Percentiles rank a stretch among this genome's conserved stretches.
Evolutionary conservation across 345 rosid genomes (phyloP).

Genomic region (Kernera saxatilis): DNA sequence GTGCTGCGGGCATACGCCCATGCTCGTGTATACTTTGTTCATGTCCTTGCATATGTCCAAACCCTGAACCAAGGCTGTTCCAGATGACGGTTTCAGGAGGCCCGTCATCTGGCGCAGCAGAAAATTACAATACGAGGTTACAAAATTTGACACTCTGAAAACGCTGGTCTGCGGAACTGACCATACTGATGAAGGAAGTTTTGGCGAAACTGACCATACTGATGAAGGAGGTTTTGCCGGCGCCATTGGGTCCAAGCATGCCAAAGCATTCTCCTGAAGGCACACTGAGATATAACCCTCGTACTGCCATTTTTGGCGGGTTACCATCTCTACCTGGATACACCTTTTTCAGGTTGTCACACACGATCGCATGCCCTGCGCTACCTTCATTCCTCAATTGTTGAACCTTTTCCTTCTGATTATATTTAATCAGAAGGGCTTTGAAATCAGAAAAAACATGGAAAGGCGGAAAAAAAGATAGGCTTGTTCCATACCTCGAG

Average conservation of each 20-base stretch:
- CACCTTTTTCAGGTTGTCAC: constrained; percentile 71
- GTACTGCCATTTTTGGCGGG: constrained; percentile 75
- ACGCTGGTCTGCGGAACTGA: neutral
- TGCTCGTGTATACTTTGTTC: constrained; percentile 72
- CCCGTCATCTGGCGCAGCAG: constrained; percentile 69
- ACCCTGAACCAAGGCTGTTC: constrained; percentile 76
- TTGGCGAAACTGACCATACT: constrained; percentile 55
- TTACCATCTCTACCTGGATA: constrained; percentile 92
- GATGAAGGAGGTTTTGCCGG: constrained; percentile 93
- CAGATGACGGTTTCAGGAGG: constrained; percentile 70
- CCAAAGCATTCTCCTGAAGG: constrained; percentile 93
- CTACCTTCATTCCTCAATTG: constrained; percentile 52
- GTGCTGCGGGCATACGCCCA: constrained; percentile 97
- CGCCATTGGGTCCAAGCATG: constrained; percentile 97
- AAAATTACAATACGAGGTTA: neutral
- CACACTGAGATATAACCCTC: constrained; percentile 80
- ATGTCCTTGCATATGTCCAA: constrained; percentile 62
- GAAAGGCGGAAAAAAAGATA: neutral
- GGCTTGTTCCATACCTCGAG: constrained; percentile 33
- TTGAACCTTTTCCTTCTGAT: constrained; percentile 75
- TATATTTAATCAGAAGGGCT: neutral
- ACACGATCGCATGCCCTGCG: constrained; percentile 52
- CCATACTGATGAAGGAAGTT: too few species aligned
- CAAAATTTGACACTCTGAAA: neutral
- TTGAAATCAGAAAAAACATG: neutral